Conservation (phyloP, 2,329 filamentous ascomycete genomes). For the Stromatinia cepivora region DNA sequence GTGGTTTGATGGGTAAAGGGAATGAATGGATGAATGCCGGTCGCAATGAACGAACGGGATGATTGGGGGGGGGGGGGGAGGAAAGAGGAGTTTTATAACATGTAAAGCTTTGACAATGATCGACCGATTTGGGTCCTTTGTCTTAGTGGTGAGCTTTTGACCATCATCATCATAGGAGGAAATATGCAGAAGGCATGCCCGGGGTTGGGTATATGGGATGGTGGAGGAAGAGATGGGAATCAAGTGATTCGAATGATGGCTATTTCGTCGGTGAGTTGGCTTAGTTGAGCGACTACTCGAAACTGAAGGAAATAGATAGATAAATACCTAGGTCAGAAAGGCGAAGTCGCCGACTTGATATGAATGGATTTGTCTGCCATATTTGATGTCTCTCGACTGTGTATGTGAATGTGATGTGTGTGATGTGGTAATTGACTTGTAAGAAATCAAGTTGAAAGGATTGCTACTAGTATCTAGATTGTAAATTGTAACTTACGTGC, state of each 20-base stretch:
- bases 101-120: conserved; percentile 26
- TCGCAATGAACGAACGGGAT: not conserved
- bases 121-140: conserved; percentile 33
- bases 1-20: conserved; percentile 11
- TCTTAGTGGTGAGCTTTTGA: conserved; percentile 21
- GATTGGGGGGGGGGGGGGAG: conserved; percentile 9
- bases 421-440: not conserved
- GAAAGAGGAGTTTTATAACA: conserved; percentile 16
- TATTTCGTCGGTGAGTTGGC: not conserved
- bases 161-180: conserved; percentile 16
- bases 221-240: conserved; percentile 16
- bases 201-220: conserved; percentile 3
- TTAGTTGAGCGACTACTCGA: conserved; percentile 1
- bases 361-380: conserved; percentile 19
- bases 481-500: not conserved
- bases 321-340: conserved; percentile 19
- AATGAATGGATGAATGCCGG: conserved; percentile 26
- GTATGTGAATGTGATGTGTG: not conserved
- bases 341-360: conserved; percentile 20
- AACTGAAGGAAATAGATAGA: conserved; percentile 16
- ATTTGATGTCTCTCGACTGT: not conserved
- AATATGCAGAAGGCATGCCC: conserved; percentile 18
- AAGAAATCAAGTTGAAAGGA: not conserved
- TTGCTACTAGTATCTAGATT: too few species aligned
- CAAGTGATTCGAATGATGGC: conserved; percentile 22